A percentile compares a stretch with the other conserved stretches of the same genome.
phyloP scores from a whole-genome alignment of 495 filamentous ascomycete species.

The Penicillium silybi region DNA sequence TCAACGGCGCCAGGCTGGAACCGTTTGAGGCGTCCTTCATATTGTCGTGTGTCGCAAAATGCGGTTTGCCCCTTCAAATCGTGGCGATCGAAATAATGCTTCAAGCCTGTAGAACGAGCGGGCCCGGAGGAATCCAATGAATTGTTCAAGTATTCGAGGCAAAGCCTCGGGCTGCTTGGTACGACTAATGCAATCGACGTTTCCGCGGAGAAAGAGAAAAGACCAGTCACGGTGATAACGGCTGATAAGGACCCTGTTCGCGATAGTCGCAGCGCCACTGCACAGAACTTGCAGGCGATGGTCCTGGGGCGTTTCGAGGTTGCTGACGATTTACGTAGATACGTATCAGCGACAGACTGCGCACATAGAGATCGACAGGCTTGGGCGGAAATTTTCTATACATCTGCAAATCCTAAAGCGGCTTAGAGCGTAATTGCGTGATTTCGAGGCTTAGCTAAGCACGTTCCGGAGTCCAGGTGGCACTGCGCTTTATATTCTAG shows the following conservation, averaged over 20 bases:
- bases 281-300: background rate
- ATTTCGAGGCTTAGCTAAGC: constrained; percentile 16
- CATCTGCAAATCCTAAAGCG: constrained; percentile 13
- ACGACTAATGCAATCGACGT: constrained; percentile 6
- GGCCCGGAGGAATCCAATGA: background rate
- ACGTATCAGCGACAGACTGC: background rate
- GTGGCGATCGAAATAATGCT: background rate
- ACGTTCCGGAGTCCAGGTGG: background rate
- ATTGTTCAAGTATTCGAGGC: background rate
- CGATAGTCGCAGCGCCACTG: background rate
- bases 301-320: background rate
- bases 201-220: constrained; percentile 33
- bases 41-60: constrained; percentile 15
- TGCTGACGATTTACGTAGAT: background rate
- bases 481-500: background rate
- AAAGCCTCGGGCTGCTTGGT: background rate
- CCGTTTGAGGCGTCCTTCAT: constrained; percentile 36
- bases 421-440: constrained; percentile 23
- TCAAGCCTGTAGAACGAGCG: background rate
- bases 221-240: constrained; percentile 20
- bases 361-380: background rate
- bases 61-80: constrained; percentile 19
- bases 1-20: constrained; percentile 46
- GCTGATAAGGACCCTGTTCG: constrained; percentile 18
- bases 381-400: constrained; percentile 17